Conservation (phyloP, 2,329 filamentous ascomycete genomes). For the Thermoascus crustaceus region DNA sequence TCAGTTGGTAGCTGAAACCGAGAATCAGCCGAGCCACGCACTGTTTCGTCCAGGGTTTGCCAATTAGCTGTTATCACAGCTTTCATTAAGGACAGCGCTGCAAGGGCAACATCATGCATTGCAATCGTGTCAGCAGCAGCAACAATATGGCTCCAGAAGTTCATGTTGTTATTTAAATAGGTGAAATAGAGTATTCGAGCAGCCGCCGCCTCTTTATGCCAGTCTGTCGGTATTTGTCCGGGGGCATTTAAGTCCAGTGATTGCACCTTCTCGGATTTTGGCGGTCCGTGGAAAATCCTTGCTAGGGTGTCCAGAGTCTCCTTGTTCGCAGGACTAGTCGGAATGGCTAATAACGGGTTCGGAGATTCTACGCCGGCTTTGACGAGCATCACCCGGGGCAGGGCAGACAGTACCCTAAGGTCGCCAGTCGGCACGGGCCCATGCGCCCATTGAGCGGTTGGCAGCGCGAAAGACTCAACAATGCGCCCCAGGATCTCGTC, state of each 20-base stretch:
- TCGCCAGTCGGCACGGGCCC: constrained; percentile 48
- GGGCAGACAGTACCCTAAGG: constrained; percentile 48
- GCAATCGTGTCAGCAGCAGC: constrained; percentile 49
- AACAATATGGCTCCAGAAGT: constrained; percentile 46
- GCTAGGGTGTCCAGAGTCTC: constrained; percentile 49
- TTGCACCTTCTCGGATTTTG: constrained; percentile 14
- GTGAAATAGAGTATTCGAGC: constrained; percentile 49
- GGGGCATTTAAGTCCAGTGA: constrained; percentile 24
- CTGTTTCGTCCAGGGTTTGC: constrained; percentile 30
- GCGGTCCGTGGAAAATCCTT: constrained; percentile 48
- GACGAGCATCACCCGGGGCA: constrained; percentile 47
- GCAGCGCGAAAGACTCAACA: constrained; percentile 36
- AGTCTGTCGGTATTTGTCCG: constrained; percentile 30
- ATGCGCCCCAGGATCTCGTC: constrained; percentile 42
- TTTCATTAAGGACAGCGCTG: constrained; percentile 45
- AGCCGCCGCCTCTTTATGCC: constrained; percentile 41
- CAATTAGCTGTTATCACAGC: constrained; percentile 49
- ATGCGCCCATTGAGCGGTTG: constrained; percentile 44
- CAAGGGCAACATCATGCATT: constrained; percentile 49
- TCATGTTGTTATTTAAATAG: constrained; percentile 44
- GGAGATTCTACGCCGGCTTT: constrained; percentile 31
- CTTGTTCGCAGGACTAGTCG: constrained; percentile 44
- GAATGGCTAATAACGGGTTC: constrained; percentile 43
- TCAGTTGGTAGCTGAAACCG: constrained; percentile 35
- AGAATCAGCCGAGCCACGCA: constrained; percentile 14